These are phyloP conservation scores for Aspergillus sparsus DNA, from an alignment of 495 filamentous ascomycete species.

Conservation along the genomic window DNA sequence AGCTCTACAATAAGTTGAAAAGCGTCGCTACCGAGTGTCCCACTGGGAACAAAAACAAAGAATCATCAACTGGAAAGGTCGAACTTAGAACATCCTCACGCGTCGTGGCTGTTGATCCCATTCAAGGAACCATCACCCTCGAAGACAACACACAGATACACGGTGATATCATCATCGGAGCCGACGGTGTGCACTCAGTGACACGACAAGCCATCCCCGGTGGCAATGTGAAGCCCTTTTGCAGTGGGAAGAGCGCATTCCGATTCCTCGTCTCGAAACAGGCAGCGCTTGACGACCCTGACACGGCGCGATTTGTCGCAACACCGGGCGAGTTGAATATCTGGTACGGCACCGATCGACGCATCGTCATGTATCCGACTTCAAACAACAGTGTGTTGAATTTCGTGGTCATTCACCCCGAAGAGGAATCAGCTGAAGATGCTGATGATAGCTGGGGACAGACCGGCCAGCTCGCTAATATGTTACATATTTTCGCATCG, in stretches of 20 bases:
- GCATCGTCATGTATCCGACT: conserved; percentile 12
- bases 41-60: background rate
- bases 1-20: conserved; percentile 6
- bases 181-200: conserved; percentile 10
- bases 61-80: background rate
- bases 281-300: background rate
- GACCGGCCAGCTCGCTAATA: background rate
- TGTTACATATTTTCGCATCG: background rate
- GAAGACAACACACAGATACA: background rate
- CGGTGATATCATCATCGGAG: conserved; percentile 8
- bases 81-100: background rate
- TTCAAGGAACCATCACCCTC: conserved; percentile 1
- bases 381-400: background rate
- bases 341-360: conserved; percentile 3
- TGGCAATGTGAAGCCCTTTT: background rate
- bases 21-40: background rate
- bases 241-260: conserved; percentile 9
- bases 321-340: background rate
- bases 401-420: conserved; percentile 7
- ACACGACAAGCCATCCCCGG: conserved; percentile 4
- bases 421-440: background rate
- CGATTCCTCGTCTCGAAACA: conserved; percentile 10
- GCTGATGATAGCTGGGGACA: background rate
- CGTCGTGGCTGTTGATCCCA: background rate
- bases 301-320: background rate